Evolutionary conservation across 306 rosid genomes (phyloP).

Genomic region (Cajanus cajan): DNA sequence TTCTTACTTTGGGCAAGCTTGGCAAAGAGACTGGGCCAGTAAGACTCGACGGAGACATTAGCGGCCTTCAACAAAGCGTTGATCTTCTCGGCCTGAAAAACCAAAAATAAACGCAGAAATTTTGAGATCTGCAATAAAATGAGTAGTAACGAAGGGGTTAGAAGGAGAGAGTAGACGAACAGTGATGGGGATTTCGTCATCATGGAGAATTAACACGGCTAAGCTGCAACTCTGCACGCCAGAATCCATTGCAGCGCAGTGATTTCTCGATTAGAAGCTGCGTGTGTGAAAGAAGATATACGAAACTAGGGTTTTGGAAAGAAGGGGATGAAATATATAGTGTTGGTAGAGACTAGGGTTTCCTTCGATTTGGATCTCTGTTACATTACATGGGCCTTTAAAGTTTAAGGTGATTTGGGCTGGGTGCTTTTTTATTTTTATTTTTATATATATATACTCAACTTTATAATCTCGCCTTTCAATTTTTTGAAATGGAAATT

Average conservation of each 20-base stretch:
- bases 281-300: neutral
- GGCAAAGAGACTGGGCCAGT: conserved; percentile 72
- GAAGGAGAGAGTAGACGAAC: conserved; percentile 30
- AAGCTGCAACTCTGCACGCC: conserved; percentile 59
- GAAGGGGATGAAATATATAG: neutral
- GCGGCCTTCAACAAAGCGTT: conserved; percentile 53
- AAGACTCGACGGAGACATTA: conserved; percentile 51
- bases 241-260: conserved; percentile 43
- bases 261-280: neutral
- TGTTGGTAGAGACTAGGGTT: conserved; percentile 25
- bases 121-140: neutral
- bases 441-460: no score
- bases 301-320: conserved; percentile 3
- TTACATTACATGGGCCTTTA: conserved; percentile 9
- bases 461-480: no score
- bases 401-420: neutral
- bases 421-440: neutral
- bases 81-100: conserved; percentile 70
- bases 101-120: neutral
- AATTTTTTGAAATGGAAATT: no score
- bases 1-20: conserved; percentile 65
- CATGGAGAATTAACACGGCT: conserved; percentile 64
- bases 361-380: neutral
- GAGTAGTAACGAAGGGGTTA: neutral
- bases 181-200: conserved; percentile 66